Evolutionary conservation across 352 stramenopile genomes (phyloP).

Genomic region (Peronospora destructor): DNA sequence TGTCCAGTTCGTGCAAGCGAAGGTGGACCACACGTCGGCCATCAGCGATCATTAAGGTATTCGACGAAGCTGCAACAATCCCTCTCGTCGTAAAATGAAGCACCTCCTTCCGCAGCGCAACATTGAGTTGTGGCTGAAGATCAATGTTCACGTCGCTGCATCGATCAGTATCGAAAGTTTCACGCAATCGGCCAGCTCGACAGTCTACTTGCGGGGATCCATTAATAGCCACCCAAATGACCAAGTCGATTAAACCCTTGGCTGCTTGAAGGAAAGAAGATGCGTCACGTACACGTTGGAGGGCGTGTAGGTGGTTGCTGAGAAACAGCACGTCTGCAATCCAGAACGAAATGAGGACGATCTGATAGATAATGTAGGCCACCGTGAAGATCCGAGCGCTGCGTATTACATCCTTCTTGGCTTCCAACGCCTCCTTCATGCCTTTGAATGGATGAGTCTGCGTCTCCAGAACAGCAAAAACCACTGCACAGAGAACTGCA

Average conservation of each 20-base stretch:
- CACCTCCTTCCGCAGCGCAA: conserved; percentile 81
- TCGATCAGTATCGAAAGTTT: conserved; percentile 39
- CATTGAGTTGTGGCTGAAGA: conserved; percentile 80
- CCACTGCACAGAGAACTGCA: conserved; percentile 52
- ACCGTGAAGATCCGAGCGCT: conserved; percentile 76
- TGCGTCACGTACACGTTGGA: conserved; percentile 45
- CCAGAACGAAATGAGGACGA: conserved; percentile 79
- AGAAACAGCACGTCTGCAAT: conserved; percentile 51
- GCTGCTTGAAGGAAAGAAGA: conserved; percentile 65
- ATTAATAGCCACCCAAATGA: conserved; percentile 83
- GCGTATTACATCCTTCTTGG: conserved; percentile 77
- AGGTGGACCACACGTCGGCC: conserved; percentile 55
- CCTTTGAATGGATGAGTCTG: conserved; percentile 62
- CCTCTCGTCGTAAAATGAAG: conserved; percentile 84
- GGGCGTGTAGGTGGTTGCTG: conserved; percentile 16
- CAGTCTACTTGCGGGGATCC: conserved; percentile 30
- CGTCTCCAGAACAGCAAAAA: conserved; percentile 63
- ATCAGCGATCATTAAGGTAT: conserved; percentile 43
- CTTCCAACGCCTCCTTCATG: conserved; percentile 70
- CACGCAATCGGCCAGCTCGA: conserved; percentile 19
- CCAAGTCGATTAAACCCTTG: conserved; percentile 76
- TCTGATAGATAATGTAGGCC: conserved; percentile 77
- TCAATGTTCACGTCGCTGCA: conserved; percentile 78
- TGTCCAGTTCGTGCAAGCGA: conserved; percentile 73
- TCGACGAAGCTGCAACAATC: conserved; percentile 70